phyloP scores from a whole-genome alignment of 768 basidiomycete species.

The Rhizopogon vulgaris region DNA sequence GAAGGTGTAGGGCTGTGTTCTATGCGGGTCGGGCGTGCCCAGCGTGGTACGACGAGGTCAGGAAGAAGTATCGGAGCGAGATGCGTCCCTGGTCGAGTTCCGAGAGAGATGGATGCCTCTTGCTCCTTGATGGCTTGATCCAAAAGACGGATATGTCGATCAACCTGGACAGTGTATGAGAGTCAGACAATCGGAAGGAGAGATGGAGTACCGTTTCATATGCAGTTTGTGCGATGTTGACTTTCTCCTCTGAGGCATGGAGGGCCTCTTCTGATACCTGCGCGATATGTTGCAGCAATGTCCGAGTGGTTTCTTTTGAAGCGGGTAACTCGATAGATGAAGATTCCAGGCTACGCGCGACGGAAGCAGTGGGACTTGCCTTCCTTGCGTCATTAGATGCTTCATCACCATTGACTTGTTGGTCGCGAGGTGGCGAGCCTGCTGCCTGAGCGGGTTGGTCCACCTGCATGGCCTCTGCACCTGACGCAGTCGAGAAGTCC shows the following conservation, averaged over 20 bases:
- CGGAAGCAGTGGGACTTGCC: background rate
- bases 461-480: slow-evolving; percentile 1
- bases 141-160: slow-evolving; percentile 71
- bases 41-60: slow-evolving; percentile 54
- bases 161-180: slow-evolving; percentile 43
- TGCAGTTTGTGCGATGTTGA: slow-evolving; percentile 64
- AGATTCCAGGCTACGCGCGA: background rate
- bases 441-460: background rate
- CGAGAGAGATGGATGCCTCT: slow-evolving; percentile 48
- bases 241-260: slow-evolving; percentile 69
- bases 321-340: background rate
- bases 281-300: slow-evolving; percentile 53
- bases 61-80: slow-evolving; percentile 52
- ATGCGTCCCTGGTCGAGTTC: slow-evolving; percentile 47
- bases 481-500: background rate
- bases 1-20: slow-evolving; percentile 39
- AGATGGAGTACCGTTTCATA: slow-evolving; percentile 51
- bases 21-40: slow-evolving; percentile 38
- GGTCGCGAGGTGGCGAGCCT: slow-evolving; percentile 2
- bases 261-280: slow-evolving; percentile 53
- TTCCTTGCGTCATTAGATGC: background rate
- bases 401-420: background rate
- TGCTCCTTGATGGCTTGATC: slow-evolving; percentile 69
- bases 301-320: slow-evolving; percentile 34
- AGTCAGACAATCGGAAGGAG: background rate